Base-by-base conservation (phyloP, 1,284 basidiomycete species). In the Hypsizygus ulmarius region DNA sequence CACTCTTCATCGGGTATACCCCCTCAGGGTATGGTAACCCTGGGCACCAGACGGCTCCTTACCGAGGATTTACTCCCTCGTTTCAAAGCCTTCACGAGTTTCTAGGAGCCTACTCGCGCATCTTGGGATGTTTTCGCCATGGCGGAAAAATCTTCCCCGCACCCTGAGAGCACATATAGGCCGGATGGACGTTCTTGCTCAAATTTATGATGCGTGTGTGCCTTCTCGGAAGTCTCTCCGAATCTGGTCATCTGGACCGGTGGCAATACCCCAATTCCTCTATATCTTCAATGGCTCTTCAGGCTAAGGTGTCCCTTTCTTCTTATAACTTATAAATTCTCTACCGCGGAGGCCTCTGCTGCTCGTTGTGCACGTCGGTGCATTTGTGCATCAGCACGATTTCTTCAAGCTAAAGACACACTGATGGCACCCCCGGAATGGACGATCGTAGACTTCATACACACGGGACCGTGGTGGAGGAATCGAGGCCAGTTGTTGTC, bases 401-500 rank as follows among this genome's bases (percentile, higher is more conserved):
- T 21, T 14, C 12, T 29, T 32, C 33, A 30, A 32, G 29, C 28
- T 19, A 28, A 12, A 16, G 38, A 8, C 15, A 25, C 15, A 34
- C 3, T 19, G 34, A 53, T 53, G 52, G 52, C 45, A 9, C 56
- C 59, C 18, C 71, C 73, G 43, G 75, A 74, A 64, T 77, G 72
- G 75, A 76, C 79, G 15, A 66, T 82, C 39, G 72, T 75, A 39
- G 75, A 80, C 59, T 79, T 80, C 57, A 76, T 82, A 43, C 73
- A 82, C 60, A 64, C 65, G 53, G 79, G 79, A n/a, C 67, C 69
- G 14, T 83, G 81, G 81, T 82, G 79, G 79, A 72, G 56, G 46
- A 82, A 83, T 64, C 69, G 72, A 53, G 79, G 81, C 79, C 54
- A 45, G 71, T 63, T 15, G 21, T 16, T 19, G 11, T 39, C 32